These are phyloP conservation scores for Macadamia integrifolia DNA, from an alignment of 164 flowering plant genomes.

Conservation along the genomic window DNA sequence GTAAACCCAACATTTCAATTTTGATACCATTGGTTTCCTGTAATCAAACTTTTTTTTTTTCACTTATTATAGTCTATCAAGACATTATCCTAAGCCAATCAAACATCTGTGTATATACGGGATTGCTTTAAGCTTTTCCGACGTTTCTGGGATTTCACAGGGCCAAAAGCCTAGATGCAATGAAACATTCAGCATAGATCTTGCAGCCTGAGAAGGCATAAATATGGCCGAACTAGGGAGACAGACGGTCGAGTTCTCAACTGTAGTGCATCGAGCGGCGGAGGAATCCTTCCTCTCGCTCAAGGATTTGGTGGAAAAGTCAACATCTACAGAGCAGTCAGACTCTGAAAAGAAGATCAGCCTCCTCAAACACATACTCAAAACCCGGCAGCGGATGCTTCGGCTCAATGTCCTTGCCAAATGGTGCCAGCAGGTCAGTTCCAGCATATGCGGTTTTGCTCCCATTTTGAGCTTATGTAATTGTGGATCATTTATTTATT, in stretches of 20 bases:
- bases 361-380: constrained; percentile 66
- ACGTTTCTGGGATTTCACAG: too few relatives aligned
- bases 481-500: not conserved
- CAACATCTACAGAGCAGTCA: constrained; percentile 50
- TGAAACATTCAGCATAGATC: not conserved
- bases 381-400: constrained; percentile 97
- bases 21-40: too few relatives aligned
- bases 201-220: not conserved
- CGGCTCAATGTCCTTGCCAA: constrained; percentile 87
- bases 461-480: not conserved
- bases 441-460: not conserved
- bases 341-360: constrained; percentile 87
- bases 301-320: constrained; percentile 78
- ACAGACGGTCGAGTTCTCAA: constrained; percentile 79
- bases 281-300: constrained; percentile 78
- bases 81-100: too few relatives aligned
- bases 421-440: constrained; percentile 89
- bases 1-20: too few relatives aligned
- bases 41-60: too few relatives aligned
- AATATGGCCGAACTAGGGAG: constrained; percentile 87
- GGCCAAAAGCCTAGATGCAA: not conserved
- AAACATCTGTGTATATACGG: too few relatives aligned
- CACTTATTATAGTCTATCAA: too few relatives aligned
- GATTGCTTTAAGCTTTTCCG: too few relatives aligned
- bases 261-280: constrained; percentile 70